Evolutionary conservation across 768 basidiomycete species (phyloP).

Genomic region (Asterophora parasitica): DNA sequence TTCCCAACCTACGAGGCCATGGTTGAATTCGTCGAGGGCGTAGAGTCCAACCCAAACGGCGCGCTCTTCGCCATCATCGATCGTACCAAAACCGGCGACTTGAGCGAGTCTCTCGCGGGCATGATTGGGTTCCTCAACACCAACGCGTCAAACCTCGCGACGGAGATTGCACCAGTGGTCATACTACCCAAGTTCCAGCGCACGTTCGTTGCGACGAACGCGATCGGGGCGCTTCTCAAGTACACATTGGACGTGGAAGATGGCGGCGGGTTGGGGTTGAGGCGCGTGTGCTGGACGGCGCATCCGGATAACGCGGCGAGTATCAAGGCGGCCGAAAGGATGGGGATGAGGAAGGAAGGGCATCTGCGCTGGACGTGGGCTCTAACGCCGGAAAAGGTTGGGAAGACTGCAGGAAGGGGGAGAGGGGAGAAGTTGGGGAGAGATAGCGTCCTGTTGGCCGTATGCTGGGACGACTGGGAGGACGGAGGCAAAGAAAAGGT

Average conservation of each 20-base stretch:
- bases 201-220: constrained; percentile 38
- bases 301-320: constrained; percentile 33
- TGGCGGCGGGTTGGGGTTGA: constrained; percentile 35
- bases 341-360: constrained; percentile 44
- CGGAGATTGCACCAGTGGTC: constrained; percentile 35
- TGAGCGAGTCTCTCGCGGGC: constrained; percentile 36
- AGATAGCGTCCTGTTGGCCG: constrained; percentile 32
- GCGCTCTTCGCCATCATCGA: constrained; percentile 45
- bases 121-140: constrained; percentile 38
- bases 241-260: constrained; percentile 25
- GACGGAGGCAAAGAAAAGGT: constrained; percentile 32
- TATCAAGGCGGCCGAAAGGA: constrained; percentile 33
- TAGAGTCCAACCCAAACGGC: constrained; percentile 22
- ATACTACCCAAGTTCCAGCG: constrained; percentile 36
- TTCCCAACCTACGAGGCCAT: constrained; percentile 24
- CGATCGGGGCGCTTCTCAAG: constrained; percentile 28
- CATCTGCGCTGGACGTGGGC: constrained; percentile 39
- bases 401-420: constrained; percentile 17
- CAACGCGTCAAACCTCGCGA: constrained; percentile 23
- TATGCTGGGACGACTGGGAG: constrained; percentile 57
- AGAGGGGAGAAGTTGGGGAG: constrained; percentile 32
- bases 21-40: constrained; percentile 19
- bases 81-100: constrained; percentile 28
- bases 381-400: constrained; percentile 29
- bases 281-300: constrained; percentile 46